These are phyloP conservation scores for Hanseniaspora lachancei DNA, from an alignment of 805 yeast genomes.

Conservation along the genomic window DNA sequence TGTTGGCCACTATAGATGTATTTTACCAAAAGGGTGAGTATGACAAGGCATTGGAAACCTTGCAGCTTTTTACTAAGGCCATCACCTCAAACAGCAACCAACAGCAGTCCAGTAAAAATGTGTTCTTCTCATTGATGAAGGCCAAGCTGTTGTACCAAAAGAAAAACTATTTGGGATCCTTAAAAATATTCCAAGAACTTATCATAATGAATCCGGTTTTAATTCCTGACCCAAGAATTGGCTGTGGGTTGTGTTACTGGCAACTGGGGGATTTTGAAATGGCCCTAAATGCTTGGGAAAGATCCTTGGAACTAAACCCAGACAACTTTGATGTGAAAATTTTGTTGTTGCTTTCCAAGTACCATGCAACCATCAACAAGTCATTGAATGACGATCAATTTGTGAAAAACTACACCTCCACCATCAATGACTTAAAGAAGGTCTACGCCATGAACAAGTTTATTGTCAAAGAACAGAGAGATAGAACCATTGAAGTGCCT, in stretches of 20 bases:
- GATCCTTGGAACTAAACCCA: slow-evolving; percentile 58
- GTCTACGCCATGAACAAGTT: slow-evolving; percentile 17
- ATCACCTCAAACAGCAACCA: slow-evolving; percentile 24
- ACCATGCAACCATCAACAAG: slow-evolving; percentile 49
- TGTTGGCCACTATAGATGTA: slow-evolving; percentile 58
- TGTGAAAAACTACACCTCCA: slow-evolving; percentile 41
- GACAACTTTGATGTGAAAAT: slow-evolving; percentile 47
- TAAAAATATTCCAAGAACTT: slow-evolving; percentile 73
- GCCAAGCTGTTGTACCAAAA: slow-evolving; percentile 69
- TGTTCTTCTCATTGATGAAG: slow-evolving; percentile 67
- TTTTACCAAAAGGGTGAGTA: slow-evolving; percentile 44
- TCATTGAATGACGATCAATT: slow-evolving; percentile 41
- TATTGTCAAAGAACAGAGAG: slow-evolving; percentile 17
- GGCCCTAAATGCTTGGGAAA: slow-evolving; percentile 73
- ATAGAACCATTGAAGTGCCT: slow-evolving; percentile 24
- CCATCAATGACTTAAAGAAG: slow-evolving; percentile 35
- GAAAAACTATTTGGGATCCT: slow-evolving; percentile 57
- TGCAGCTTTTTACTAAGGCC: slow-evolving; percentile 44
- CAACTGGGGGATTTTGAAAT: slow-evolving; percentile 59
- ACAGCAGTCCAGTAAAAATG: slow-evolving; percentile 42
- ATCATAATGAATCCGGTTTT: slow-evolving; percentile 62
- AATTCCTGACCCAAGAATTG: slow-evolving; percentile 86
- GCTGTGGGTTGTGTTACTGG: slow-evolving; percentile 92
- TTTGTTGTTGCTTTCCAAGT: slow-evolving; percentile 51
- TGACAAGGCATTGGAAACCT: slow-evolving; percentile 58